phyloP scores from a whole-genome alignment of 2,329 filamentous ascomycete genomes.

The Rachicladosporium sp. region DNA sequence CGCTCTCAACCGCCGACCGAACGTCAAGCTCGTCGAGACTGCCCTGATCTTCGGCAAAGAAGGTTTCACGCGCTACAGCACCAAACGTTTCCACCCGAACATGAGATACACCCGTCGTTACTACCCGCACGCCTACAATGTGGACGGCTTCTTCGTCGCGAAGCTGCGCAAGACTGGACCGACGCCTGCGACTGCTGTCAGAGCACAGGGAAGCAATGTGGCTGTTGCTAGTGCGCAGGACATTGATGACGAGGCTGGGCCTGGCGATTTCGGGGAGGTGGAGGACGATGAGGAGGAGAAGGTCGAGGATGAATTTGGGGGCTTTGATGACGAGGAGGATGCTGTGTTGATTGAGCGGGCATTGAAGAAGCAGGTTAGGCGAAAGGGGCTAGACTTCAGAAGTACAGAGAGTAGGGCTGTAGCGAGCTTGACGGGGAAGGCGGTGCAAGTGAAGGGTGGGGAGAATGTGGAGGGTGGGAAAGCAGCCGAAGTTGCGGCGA shows the following conservation, averaged over 20 bases:
- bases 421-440: constrained; percentile 4
- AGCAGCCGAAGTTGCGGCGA: too few relatives aligned
- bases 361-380: constrained; percentile 29
- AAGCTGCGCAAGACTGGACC: constrained; percentile 91
- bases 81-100: constrained; percentile 79
- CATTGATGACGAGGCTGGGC: constrained; percentile 42
- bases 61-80: constrained; percentile 80
- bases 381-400: constrained; percentile 38
- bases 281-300: constrained; percentile 26
- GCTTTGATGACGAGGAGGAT: constrained; percentile 40
- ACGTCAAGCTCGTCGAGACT: constrained; percentile 2
- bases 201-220: constrained; percentile 24
- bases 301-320: constrained; percentile 33
- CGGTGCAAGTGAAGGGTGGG: too few relatives aligned
- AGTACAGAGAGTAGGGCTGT: constrained; percentile 16
- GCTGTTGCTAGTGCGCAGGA: constrained; percentile 26
- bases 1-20: constrained; percentile 62
- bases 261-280: constrained; percentile 43
- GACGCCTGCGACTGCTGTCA: constrained; percentile 49
- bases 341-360: constrained; percentile 34
- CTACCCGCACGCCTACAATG: constrained; percentile 86
- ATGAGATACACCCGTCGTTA: constrained; percentile 75
- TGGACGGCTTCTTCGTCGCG: constrained; percentile 96
- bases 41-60: constrained; percentile 50
- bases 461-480: too few relatives aligned